Base-by-base conservation (phyloP, 306 rosid species). In the Trifolium fragiferum region DNA sequence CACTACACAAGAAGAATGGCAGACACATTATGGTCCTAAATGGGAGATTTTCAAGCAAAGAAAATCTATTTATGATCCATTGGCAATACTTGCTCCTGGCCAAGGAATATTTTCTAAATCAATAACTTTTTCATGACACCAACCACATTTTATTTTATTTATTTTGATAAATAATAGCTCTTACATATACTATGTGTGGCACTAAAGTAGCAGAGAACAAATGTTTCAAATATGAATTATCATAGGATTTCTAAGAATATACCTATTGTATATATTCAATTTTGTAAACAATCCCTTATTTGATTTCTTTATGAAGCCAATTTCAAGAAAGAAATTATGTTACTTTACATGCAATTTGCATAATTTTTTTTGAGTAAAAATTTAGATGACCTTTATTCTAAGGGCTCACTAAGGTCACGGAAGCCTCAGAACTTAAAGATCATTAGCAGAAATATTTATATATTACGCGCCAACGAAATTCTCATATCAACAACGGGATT, bases 71-170 rank as follows among this genome's bases (percentile, higher is more conserved):
- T 92, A 89, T 85, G 99, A 95, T 87, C 99, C 99, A 43, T 86
- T 95, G 86, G 98, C 84, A 70, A 79, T 93, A 70, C 90, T 94
- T 73, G 89, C 94, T 69, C 96, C 97, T 59, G 97, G 97, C 76
- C 97, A 91, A 73, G 70, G 92, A 84, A 91, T 91, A 86, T 91
- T 94, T 79, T 91, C 82, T 71, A 91, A 85, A 77, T 86, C 90
- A 76, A 82, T 73, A 74, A 61, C 81, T 67, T 80, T 83, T 80
- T 85, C 87, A 66, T 87, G 81, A 88, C 73, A 7, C 44, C 54
- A 32, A 59, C 81, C 13, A 49, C 25, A 44, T 16, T 73, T 55
- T 13, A 20, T 21, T 64, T 58, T 58, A 58, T 58, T 58, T 58
- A 54, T 54, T 54, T 7, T 54, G 60, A 10, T 20, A 54, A 54